Conservation (phyloP, 2,329 filamentous ascomycete species). For the Cladophialophora carrionii region DNA sequence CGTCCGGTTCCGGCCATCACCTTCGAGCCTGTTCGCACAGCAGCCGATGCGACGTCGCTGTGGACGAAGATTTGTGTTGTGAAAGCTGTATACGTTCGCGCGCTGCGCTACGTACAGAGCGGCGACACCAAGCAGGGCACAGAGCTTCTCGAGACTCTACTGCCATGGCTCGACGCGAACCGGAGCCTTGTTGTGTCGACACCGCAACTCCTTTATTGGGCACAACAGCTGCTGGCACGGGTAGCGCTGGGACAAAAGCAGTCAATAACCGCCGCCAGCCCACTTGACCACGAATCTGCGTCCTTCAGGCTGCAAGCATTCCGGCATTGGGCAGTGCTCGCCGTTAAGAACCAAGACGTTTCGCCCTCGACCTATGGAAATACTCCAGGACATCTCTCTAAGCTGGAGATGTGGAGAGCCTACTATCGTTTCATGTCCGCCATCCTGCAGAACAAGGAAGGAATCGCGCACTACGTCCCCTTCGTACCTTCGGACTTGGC, state of each 20-base stretch:
- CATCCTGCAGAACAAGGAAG: slow-evolving; percentile 63
- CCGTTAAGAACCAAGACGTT: slow-evolving; percentile 27
- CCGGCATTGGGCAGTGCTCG: slow-evolving; percentile 47
- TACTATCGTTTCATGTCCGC: slow-evolving; percentile 80
- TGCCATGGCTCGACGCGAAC: slow-evolving; percentile 61
- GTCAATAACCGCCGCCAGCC: slow-evolving; percentile 22
- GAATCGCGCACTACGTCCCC: slow-evolving; percentile 22
- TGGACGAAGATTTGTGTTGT: slow-evolving; percentile 84
- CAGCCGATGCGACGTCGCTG: slow-evolving; percentile 46
- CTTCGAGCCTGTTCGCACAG: slow-evolving; percentile 29
- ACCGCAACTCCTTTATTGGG: slow-evolving; percentile 74
- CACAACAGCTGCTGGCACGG: slow-evolving; percentile 75
- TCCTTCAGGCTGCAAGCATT: slow-evolving; percentile 54
- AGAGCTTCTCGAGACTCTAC: slow-evolving; percentile 65
- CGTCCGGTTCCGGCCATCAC: slow-evolving; percentile 29
- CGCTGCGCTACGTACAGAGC: slow-evolving; percentile 50
- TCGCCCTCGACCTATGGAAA: slow-evolving; percentile 33
- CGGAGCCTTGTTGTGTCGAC: slow-evolving; percentile 51
- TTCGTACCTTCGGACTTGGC: slow-evolving; percentile 65
- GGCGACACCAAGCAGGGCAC: slow-evolving; percentile 59
- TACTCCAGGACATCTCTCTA: slow-evolving; percentile 43
- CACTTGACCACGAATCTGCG: slow-evolving; percentile 16
- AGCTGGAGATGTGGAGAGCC: slow-evolving; percentile 76
- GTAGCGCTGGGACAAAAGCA: slow-evolving; percentile 66
- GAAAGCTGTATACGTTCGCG: slow-evolving; percentile 77